phyloP scores from a whole-genome alignment of 2,329 filamentous ascomycete genomes.

The Fusarium sambucinum region DNA sequence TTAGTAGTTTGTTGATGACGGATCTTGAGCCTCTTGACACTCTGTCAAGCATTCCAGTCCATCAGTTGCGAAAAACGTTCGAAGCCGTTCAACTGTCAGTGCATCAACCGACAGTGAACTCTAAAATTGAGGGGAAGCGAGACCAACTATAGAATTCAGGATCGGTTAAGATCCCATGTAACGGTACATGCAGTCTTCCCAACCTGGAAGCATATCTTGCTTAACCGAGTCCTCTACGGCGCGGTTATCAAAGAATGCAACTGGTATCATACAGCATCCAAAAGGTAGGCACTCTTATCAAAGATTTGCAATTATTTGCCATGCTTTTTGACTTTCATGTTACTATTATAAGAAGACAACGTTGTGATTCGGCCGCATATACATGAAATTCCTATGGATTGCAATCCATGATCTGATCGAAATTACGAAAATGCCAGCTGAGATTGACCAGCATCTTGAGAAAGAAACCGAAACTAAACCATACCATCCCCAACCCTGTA shows the following conservation, averaged over 20 bases:
- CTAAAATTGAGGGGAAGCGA: conserved; percentile 10
- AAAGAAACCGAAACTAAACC: neutral
- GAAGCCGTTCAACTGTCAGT: neutral
- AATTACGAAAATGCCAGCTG: neutral
- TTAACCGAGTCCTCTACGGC: conserved; percentile 19
- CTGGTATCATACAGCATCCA: neutral
- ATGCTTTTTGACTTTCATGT: neutral
- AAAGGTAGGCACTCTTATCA: conserved; percentile 2
- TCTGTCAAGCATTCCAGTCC: neutral
- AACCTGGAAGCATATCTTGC: neutral
- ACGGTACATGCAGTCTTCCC: conserved; percentile 14
- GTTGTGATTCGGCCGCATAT: neutral
- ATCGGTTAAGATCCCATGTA: conserved; percentile 18
- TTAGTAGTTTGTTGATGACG: neutral
- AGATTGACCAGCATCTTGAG: neutral
- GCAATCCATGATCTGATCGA: neutral
- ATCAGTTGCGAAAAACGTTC: neutral
- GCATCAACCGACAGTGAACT: neutral
- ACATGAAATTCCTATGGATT: neutral
- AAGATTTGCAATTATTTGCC: too few species aligned
- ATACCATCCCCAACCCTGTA: neutral
- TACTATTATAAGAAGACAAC: neutral
- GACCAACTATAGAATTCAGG: conserved; percentile 6
- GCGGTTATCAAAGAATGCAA: conserved; percentile 1
- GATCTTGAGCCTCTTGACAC: neutral